Percentiles rank a stretch among this genome's conserved stretches.
phyloP scores from a whole-genome alignment of 1,284 basidiomycete species.

The Fomes fomentarius region DNA sequence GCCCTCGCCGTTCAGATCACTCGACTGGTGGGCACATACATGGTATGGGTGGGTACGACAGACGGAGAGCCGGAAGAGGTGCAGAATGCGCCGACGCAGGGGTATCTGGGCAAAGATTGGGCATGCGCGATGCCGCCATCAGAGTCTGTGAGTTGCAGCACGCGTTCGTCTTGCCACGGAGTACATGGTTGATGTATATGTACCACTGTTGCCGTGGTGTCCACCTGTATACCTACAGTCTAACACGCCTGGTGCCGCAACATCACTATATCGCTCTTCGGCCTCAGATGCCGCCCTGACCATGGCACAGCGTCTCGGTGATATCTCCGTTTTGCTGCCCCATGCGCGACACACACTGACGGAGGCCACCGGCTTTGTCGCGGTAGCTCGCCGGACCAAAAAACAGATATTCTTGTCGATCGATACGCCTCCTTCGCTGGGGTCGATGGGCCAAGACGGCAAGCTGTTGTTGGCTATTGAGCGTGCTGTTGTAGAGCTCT shows the following conservation, averaged over 20 bases:
- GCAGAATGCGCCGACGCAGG: slow-evolving; percentile 50
- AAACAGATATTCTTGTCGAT: slow-evolving; percentile 75
- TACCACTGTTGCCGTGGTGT: neutral
- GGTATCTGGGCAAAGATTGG: slow-evolving; percentile 76
- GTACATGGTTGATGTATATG: neutral
- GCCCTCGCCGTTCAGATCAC: slow-evolving; percentile 73
- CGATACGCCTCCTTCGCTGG: slow-evolving; percentile 54
- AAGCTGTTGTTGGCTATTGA: slow-evolving; percentile 57
- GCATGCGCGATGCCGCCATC: slow-evolving; percentile 79
- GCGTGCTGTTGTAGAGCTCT: slow-evolving; percentile 52
- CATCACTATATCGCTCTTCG: slow-evolving; percentile 67
- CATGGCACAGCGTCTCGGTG: slow-evolving; percentile 83
- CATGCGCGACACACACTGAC: slow-evolving; percentile 22
- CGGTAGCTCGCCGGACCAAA: slow-evolving; percentile 59
- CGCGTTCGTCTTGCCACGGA: slow-evolving; percentile 6
- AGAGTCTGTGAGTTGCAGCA: slow-evolving; percentile 38
- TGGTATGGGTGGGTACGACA: slow-evolving; percentile 82
- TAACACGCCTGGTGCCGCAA: slow-evolving; percentile 54
- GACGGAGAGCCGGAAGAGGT: slow-evolving; percentile 51
- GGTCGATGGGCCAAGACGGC: slow-evolving; percentile 48
- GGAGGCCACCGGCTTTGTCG: slow-evolving; percentile 14
- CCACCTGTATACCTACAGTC: slow-evolving; percentile 27
- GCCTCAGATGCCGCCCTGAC: slow-evolving; percentile 67
- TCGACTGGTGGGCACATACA: slow-evolving; percentile 70
- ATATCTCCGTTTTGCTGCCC: slow-evolving; percentile 29